Conservation (phyloP, 495 filamentous ascomycete genomes). For the Aspergillus panamensis region DNA sequence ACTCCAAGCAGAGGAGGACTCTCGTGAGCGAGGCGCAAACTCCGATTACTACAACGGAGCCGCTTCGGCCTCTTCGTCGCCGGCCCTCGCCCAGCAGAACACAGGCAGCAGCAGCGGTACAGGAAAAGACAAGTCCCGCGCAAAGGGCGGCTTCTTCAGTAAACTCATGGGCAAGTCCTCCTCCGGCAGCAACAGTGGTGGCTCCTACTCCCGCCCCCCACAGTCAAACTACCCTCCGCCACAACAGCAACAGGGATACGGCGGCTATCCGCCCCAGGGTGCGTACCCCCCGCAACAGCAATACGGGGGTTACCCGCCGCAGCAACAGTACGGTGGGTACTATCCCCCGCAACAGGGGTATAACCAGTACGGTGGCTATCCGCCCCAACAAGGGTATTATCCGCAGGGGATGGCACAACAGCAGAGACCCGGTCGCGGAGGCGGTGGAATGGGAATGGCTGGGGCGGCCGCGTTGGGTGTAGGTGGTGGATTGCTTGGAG, state of each 20-base stretch:
- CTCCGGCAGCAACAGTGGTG: slow-evolving; percentile 14
- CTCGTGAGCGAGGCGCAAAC: slow-evolving; percentile 49
- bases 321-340: slow-evolving; percentile 1
- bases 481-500: slow-evolving; percentile 73
- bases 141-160: slow-evolving; percentile 34
- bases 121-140: slow-evolving; percentile 6
- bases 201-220: slow-evolving; percentile 6
- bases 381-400: slow-evolving; percentile 34
- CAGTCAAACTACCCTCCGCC: slow-evolving; percentile 32
- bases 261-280: slow-evolving; percentile 22
- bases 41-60: slow-evolving; percentile 42
- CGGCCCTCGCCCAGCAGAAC: too few species aligned
- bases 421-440: slow-evolving; percentile 10
- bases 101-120: slow-evolving; percentile 27
- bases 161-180: slow-evolving; percentile 48
- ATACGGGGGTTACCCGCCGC: background rate
- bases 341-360: too few species aligned
- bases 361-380: too few species aligned
- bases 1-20: slow-evolving; percentile 80
- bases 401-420: slow-evolving; percentile 12
- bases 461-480: slow-evolving; percentile 74
- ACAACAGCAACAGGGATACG: slow-evolving; percentile 33
- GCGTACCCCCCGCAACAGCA: slow-evolving; percentile 37
- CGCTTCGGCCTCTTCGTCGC: too few species aligned
- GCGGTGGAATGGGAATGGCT: slow-evolving; percentile 58